A percentile compares a stretch with the other conserved stretches of the same genome.
phyloP scores from a whole-genome alignment of 768 basidiomycete species.

The Boletus subcaerulescens region DNA sequence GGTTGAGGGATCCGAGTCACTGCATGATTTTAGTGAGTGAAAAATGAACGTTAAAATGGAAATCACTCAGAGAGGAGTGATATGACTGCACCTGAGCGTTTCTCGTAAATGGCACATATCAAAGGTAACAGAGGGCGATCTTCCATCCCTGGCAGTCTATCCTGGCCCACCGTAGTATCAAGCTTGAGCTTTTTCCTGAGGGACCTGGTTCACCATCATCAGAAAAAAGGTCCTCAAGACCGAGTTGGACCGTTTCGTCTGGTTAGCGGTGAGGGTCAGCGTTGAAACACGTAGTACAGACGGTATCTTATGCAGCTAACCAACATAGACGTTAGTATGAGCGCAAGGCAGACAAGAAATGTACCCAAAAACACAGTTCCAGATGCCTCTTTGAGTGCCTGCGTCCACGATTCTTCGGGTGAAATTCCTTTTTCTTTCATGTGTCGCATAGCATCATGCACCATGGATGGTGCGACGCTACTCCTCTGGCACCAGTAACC shows the following conservation, averaged over 20 bases:
- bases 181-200: not conserved
- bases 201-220: not conserved
- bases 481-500: not conserved
- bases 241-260: not conserved
- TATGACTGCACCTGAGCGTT: too few species aligned
- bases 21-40: too few species aligned
- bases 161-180: not conserved
- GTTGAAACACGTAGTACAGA: too few species aligned
- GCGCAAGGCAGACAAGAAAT: not conserved
- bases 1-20: too few species aligned
- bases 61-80: too few species aligned
- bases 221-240: not conserved
- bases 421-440: not conserved
- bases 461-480: too few species aligned
- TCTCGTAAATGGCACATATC: too few species aligned
- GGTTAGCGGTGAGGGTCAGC: not conserved
- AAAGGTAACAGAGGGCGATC: too few species aligned
- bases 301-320: not conserved
- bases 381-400: not conserved
- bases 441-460: not conserved
- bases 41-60: too few species aligned
- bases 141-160: too few species aligned
- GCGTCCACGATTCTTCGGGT: not conserved
- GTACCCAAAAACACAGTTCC: not conserved
- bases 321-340: not conserved